Percentiles rank a stretch among this genome's conserved stretches.
These are phyloP conservation scores for Uronychia binucleata DNA, from an alignment of 73 alveolate species.

Conservation along the genomic window DNA sequence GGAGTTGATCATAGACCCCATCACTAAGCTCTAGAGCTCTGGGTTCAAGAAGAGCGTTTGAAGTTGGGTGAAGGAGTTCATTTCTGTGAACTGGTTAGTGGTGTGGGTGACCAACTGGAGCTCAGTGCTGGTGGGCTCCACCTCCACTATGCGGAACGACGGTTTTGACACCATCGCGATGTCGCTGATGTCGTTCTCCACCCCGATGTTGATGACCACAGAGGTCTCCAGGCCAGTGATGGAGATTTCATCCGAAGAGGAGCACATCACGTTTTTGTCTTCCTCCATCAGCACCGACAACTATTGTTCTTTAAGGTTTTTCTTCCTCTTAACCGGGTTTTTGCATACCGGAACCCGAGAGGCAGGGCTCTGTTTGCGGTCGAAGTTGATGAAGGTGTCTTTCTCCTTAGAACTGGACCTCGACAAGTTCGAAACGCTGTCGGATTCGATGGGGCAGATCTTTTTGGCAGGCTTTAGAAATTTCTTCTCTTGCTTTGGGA, in stretches of 20 bases:
- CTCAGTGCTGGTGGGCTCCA: background rate
- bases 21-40: background rate
- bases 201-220: background rate
- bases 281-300: background rate
- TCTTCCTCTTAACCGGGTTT: background rate
- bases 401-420: no score
- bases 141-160: background rate
- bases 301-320: background rate
- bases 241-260: background rate
- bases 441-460: no score
- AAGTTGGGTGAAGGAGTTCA: background rate
- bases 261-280: background rate
- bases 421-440: no score
- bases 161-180: background rate
- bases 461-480: no score
- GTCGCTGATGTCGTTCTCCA: background rate
- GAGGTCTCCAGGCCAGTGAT: background rate
- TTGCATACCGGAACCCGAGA: no score
- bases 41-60: background rate
- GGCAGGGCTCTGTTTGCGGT: no score
- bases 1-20: background rate
- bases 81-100: background rate
- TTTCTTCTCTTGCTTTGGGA: no score
- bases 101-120: background rate
- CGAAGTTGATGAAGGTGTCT: no score